phyloP scores from a whole-genome alignment of 441 rosid genomes.

The Gossypium gossypioides region DNA sequence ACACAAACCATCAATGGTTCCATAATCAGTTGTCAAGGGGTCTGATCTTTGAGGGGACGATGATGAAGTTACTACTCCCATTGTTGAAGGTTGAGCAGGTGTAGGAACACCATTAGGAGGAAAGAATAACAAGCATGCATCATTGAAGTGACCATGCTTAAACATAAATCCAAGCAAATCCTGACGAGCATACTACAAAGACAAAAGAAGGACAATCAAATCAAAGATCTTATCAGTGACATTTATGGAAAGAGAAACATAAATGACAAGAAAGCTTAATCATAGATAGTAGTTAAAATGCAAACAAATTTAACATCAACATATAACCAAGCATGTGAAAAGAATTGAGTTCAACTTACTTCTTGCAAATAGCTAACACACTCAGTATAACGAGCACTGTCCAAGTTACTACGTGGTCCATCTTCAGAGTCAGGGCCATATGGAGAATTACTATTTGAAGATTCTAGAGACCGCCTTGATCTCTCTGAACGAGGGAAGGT shows the following conservation, averaged over 20 bases:
- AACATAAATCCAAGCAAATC: constrained; percentile 85
- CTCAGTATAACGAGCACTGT: constrained; percentile 62
- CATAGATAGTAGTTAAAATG: neutral
- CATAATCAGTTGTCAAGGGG: constrained; percentile 87
- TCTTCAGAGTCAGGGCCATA: constrained; percentile 53
- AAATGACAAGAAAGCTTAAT: neutral
- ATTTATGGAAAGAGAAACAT: neutral
- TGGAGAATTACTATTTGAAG: constrained; percentile 42
- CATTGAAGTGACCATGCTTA: constrained; percentile 76
- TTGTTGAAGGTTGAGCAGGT: constrained; percentile 56
- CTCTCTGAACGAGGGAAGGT: constrained; percentile 95
- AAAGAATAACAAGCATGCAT: constrained; percentile 84
- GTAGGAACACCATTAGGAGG: constrained; percentile 64
- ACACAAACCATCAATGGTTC: constrained; percentile 82
- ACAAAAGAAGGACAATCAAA: constrained; percentile 7
- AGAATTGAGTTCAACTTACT: constrained; percentile 37
- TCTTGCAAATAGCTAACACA: constrained; percentile 85
- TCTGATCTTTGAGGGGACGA: constrained; percentile 88
- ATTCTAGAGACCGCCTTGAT: constrained; percentile 63
- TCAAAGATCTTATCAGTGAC: neutral
- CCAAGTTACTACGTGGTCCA: constrained; percentile 91
- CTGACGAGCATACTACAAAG: constrained; percentile 81
- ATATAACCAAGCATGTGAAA: constrained; percentile 6
- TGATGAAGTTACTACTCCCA: constrained; percentile 55
- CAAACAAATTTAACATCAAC: neutral